Base-by-base conservation (phyloP, 257 asterid genomes). In the Rubia yunnanensis region DNA sequence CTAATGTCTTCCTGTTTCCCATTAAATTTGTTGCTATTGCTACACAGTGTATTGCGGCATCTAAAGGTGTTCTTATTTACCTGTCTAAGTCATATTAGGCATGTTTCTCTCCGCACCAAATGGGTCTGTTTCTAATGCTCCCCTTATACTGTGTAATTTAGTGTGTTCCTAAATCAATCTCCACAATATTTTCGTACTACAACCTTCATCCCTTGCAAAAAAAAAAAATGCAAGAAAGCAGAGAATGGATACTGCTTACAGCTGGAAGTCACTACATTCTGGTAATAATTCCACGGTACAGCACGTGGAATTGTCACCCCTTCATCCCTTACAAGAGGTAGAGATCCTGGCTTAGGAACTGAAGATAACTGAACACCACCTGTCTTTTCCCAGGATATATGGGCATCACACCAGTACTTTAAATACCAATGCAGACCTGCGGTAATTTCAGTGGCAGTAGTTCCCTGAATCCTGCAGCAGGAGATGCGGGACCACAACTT, bases 231-330 rank as follows among this genome's bases (percentile, higher is more conserved):
- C 24, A 60, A 61, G 28, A 70, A 70, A 23, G 44, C 27, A 52
- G 66, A 32, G 61, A 66, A 76, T 41, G 48, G 20, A n/a, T 56
- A 22, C 64, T 59, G 57, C 97, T 79, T 86, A 92, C 99, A 92
- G 91, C 99, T 92, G 66, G 99, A 92, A 2, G 99, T 92, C 75
- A 92, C 99, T 44, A 92, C 99, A 82, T 92, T 92, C 75, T 92
- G 99, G 81, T 89, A 84, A 82, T 92, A 92, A 76, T 86, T 89
- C 99, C 96, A 92, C 1, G 97, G 94, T 38, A 82, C 88, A 26
- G 95, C 82, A 30, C 99, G 97, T 56, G 79, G 86, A 78, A 89
- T 77, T 54, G 30, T 73, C 73, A 87, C 86, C 60, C 90, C 99
- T 64, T 71, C 76, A 30, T 70, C 63, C 70, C 72, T 75, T 77